A percentile compares a stretch with the other conserved stretches of the same genome.
phyloP scores from a whole-genome alignment of 768 basidiomycete species.

The Mycena venus region DNA sequence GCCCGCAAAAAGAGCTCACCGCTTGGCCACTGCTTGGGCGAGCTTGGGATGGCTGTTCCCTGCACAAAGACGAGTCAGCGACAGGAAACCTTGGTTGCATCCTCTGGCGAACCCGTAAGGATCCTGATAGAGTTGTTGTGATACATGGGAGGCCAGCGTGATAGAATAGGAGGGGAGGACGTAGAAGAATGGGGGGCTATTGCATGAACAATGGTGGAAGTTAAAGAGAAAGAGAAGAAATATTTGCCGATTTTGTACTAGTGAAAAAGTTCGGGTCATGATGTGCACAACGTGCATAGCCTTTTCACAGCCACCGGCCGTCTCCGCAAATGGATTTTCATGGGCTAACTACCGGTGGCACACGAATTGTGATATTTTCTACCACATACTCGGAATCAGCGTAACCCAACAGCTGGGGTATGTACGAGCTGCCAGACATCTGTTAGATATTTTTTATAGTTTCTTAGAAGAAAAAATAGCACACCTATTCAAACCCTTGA shows the following conservation, averaged over 20 bases:
- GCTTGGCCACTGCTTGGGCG: constrained; percentile 94
- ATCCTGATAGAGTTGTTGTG: constrained; percentile 87
- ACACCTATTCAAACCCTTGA: constrained; percentile 94
- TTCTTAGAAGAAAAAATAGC: constrained; percentile 44
- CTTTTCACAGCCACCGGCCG: background rate
- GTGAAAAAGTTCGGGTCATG: constrained; percentile 35
- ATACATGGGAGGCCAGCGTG: constrained; percentile 70
- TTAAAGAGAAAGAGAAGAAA: constrained; percentile 41
- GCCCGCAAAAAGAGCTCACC: constrained; percentile 80
- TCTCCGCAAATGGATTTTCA: background rate
- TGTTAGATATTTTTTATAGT: constrained; percentile 22
- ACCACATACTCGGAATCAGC: constrained; percentile 98
- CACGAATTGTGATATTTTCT: constrained; percentile 90
- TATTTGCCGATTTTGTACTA: background rate
- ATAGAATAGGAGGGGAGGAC: constrained; percentile 7
- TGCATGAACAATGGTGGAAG: constrained; percentile 53
- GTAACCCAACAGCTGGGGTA: constrained; percentile 88
- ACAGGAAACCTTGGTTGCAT: background rate
- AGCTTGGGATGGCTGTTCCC: constrained; percentile 99
- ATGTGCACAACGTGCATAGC: background rate
- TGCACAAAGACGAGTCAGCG: constrained; percentile 45
- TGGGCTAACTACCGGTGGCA: constrained; percentile 53
- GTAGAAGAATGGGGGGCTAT: constrained; percentile 42
- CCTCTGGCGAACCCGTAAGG: constrained; percentile 68
- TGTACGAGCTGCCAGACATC: constrained; percentile 71